Base-by-base conservation (phyloP, 345 rosid genomes). In the Eucalyptus leucophloia region DNA sequence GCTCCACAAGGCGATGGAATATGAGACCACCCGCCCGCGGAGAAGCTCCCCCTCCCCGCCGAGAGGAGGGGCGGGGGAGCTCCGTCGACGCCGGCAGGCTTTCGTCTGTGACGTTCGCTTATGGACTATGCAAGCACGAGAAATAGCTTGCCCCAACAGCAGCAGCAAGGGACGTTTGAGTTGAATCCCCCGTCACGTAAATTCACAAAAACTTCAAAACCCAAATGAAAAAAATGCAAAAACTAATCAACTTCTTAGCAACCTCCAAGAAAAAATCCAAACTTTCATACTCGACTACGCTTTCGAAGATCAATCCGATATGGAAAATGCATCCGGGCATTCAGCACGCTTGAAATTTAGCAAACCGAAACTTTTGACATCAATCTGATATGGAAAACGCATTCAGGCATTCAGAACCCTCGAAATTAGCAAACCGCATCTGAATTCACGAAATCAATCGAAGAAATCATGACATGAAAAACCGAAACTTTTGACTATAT, bases 1-100 rank as follows among this genome's bases (percentile, higher is more conserved):
- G 90, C 90, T 88, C 91, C 88, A 69, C 81, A 90, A 90, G 90
- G 90, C 87, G 88, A 89, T 85, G 83, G 87, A 90, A 87, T 85
- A 91, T 47, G 88, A 45, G 88, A 65, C 83, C 85, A 77, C 85
- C 85, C 5, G 16, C n/a, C 30, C 9, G 28, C 56, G 42, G 28
- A 86, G 44, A n/a, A 77, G 47, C 85, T 77, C 85, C 85, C 24
- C 47, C 47, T 26, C 83, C 85, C 85, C 47, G 5, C 58, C 58
- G 1, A 53, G 58, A 53, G 44, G 45, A 40, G 47, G 45, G 85
- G 30, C 3, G 7, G 30, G 28, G 47, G 82, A 37, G 85, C 85
- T 77, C 85, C 85, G 5, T 77, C 85, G 16, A 77, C 85, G 85
- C 16, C 30, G 16, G 42, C 30, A 0, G 47, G 85, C 47, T 77